Conservation (phyloP, 805 yeast species). For the Candida tallmaniae region DNA sequence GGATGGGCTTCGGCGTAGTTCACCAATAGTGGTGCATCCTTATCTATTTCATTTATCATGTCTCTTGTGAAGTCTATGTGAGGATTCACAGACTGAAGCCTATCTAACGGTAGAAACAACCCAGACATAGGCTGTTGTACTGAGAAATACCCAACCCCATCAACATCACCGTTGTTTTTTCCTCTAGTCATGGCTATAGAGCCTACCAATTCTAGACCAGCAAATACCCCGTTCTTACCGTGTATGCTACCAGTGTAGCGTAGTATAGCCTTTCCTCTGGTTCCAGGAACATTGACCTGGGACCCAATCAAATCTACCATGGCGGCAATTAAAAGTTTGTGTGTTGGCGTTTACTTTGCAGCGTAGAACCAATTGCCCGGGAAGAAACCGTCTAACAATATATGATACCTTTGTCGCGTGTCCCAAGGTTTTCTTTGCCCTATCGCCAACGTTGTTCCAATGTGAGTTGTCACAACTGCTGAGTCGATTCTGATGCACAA, state of each 20-base stretch:
- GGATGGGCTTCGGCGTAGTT: no score
- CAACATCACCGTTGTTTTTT: constrained; percentile 79
- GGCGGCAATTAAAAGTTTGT: no score
- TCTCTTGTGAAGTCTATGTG: constrained; percentile 15
- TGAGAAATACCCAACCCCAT: constrained; percentile 65
- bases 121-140: constrained; percentile 67
- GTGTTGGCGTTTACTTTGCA: no score
- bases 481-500: no score
- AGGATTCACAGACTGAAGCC: constrained; percentile 33
- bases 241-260: constrained; percentile 70
- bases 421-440: no score
- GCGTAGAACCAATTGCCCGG: background rate
- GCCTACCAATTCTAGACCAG: constrained; percentile 83
- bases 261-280: constrained; percentile 60
- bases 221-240: constrained; percentile 69
- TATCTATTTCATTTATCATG: constrained; percentile 10
- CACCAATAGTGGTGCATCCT: background rate
- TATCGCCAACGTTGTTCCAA: no score
- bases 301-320: constrained; percentile 26
- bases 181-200: constrained; percentile 57
- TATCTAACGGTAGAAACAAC: constrained; percentile 61
- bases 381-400: no score
- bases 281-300: constrained; percentile 55
- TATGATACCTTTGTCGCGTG: no score
- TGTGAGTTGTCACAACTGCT: no score